Base-by-base conservation (phyloP, 805 yeast genomes). In the Hanseniaspora singularis region DNA sequence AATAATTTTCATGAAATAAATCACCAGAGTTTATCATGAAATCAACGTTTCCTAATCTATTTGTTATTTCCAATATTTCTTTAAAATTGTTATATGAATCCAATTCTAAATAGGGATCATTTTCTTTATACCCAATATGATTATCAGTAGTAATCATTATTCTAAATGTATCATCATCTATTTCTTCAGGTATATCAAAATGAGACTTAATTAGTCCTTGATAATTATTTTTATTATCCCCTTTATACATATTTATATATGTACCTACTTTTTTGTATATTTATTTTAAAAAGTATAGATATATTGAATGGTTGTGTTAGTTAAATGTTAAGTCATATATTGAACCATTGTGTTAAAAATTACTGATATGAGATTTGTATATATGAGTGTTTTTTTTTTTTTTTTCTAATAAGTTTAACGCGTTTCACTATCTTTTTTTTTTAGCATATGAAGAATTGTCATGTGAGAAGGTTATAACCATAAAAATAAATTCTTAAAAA, bases 1-100 rank as follows among this genome's bases (percentile, higher is more conserved):
- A 43, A 52, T 84, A 82, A 61, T 87, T 87, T 40, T 81, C 69
- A 59, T 92, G 97, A 66, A 92, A 92, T 41, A 92, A 65, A 60
- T 92, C 98, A 2, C 98, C 98, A 1, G 86, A 82, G 59, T 92
- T 96, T 2, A 92, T 58, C 4, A 92, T 73, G 84, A 88, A 78
- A 63, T 92, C 98, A 9, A 79, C 94, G 52, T 85, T 86, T 2
- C 44, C 41, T 9, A 43, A 9, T 9, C 36, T 31, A 51, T 68
- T 67, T 8, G 95, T 96, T 2, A 87, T 59, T 51, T 63, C 62
- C 73, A 86, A 73, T 50, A 86, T 76, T 61, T 92, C 98, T 46
- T 82, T 76, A 56, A 92, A 89, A 0, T 95, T 83, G 49, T 64
- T 71, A 83, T 95, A 83, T 0, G 94, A 75, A 57, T 92, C 98